Base-by-base conservation (phyloP, 2,329 filamentous ascomycete genomes). In the Thermoascus crustaceus region DNA sequence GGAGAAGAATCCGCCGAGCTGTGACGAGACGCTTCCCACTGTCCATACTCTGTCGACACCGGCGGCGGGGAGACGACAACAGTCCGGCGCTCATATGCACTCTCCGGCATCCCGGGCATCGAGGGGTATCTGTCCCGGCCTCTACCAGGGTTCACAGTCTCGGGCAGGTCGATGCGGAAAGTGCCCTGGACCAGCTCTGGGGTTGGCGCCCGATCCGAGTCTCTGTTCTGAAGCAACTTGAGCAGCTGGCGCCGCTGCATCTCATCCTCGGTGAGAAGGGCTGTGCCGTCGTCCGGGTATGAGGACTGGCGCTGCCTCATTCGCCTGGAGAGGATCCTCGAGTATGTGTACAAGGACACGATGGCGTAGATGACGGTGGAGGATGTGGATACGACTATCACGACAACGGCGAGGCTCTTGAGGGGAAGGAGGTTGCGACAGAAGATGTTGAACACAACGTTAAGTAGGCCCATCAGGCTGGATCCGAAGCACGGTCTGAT, bases 171-270 rank as follows among this genome's bases (percentile, higher is more conserved):
- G 19, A 57, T 48, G 20, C 50, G 50, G 39, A 50, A 58, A 8
- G 55, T 55, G 17, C 41, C 50, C 10, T 44, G 45, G 4, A 47
- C 29, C 11, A 47, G 31, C n/a, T 54, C 49, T 3, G 50, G 45
- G 5, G 43, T 49, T 5, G 52, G 47, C 4, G 54, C 53, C 10
- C 50, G 44, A 4, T 44, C 40, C 5, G 48, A 44, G 5, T 53
- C n/a, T n/a, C n/a, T 53, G 32, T 54, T 48, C 19, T 53, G 50
- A 14, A 64, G 39, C 11, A 65, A 45, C 8, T 59, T 50, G 21
- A 56, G 54, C 17, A 64, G 44, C 34, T 65, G 57, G 22, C 54
- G 56, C 21, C 62, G 57, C 35, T 63, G 58, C 47, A 59, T 54
- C 34, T 65, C 60, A 33, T 64, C 61, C 14, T 58, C 55, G 3